Base-by-base conservation (phyloP, 2,329 filamentous ascomycete genomes). In the Colletotrichum zoysiae region DNA sequence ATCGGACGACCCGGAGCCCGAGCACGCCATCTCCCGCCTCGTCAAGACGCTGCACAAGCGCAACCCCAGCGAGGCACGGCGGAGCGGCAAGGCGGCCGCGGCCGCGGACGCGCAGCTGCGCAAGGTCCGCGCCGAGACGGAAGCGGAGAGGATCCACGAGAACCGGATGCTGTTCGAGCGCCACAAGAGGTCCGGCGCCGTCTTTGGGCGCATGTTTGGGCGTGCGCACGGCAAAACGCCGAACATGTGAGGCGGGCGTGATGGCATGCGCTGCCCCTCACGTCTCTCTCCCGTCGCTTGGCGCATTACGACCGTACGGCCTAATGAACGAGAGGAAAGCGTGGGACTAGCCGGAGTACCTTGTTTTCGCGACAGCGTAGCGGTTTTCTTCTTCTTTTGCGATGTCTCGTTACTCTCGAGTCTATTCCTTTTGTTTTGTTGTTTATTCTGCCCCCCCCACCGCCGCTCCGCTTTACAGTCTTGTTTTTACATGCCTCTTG, bases 171-270 rank as follows among this genome's bases (percentile, higher is more conserved):
- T 50, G 18, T 53, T 62, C 40, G 70, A 70, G 55, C 40, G 55
- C 40, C 40, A 70, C 16, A 71, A 65, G 74, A 74, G 56, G 62
- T 64, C 59, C 42, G 71, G 33, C 20, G 74, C 73, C 42, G 60
- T 74, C 35, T 75, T 75, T 38, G 69, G 69, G 26, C 69, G 74
- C 57, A 75, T 75, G 74, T 75, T 75, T 48, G 67, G 67, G 30
- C 67, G 67, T 7, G 42, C 35, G 16, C 51, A 63, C 5, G 42
- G 50, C 20, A 64, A 38, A 23, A 18, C 50, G n/a, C 46, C 38
- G 2, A 68, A 67, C 48, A 33, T 26, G 38, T 63, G 18, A 62
- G 16, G 20, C 23, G 9, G 12, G 16, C n/a, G 30, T 20, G 2
- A 33, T 6, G 33, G 6, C 38, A n/a, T 12, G 51, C 23, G 6